Percentiles rank a stretch among this genome's conserved stretches.
phyloP scores from a whole-genome alignment of 192 early-diverging fungal species.

The Phycomyces nitens region DNA sequence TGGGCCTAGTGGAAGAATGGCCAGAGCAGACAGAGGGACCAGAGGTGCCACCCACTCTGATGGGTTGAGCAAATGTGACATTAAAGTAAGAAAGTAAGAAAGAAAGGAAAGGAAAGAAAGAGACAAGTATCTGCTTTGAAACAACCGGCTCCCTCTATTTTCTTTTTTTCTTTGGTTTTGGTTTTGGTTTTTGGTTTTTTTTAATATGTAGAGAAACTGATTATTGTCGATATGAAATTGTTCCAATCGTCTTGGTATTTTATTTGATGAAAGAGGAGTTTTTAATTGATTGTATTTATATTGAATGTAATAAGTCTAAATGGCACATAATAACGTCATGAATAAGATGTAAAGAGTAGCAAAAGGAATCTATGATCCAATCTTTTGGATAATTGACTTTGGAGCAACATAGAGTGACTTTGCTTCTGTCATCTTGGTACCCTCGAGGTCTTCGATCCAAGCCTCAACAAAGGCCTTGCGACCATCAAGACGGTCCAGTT shows the following conservation, averaged over 20 bases:
- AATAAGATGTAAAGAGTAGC: background rate
- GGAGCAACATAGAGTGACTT: conserved; percentile 65
- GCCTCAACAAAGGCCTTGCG: conserved; percentile 67
- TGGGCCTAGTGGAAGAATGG: conserved; percentile 41
- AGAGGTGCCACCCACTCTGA: conserved; percentile 46
- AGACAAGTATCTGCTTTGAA: background rate
- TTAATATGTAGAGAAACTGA: too few relatives aligned
- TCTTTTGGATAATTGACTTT: background rate
- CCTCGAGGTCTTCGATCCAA: conserved; percentile 56
- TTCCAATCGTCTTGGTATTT: too few relatives aligned
- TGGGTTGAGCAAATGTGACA: conserved; percentile 20
- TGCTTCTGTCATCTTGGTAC: conserved; percentile 56
- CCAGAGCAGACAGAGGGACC: conserved; percentile 35
- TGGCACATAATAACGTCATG: too few relatives aligned
- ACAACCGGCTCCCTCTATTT: too few relatives aligned
- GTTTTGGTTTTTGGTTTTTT: too few relatives aligned
- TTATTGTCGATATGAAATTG: too few relatives aligned
- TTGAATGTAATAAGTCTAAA: too few relatives aligned
- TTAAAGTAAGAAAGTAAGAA: background rate
- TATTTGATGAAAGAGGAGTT: too few relatives aligned
- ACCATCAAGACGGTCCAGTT: conserved; percentile 57
- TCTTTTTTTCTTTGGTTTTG: too few relatives aligned
- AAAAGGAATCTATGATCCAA: background rate
- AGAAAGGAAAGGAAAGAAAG: background rate
- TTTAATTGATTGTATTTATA: too few relatives aligned